These are phyloP conservation scores for Sporothrix luriei DNA, from an alignment of 2,329 filamentous ascomycete species.

Conservation along the genomic window DNA sequence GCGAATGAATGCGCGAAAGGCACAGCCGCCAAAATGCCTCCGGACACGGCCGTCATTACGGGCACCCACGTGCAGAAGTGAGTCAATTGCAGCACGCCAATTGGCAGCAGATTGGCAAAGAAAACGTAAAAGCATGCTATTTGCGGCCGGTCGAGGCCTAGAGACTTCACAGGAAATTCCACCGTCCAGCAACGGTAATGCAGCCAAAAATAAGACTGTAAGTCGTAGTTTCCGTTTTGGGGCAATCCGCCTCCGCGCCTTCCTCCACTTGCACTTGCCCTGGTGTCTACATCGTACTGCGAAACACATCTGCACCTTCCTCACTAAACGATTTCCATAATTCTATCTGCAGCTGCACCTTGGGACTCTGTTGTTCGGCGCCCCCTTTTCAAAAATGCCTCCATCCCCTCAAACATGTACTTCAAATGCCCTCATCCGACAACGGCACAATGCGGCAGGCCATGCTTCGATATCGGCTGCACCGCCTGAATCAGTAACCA, in stretches of 20 bases:
- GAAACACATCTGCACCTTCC: slow-evolving; percentile 3
- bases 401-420: not conserved
- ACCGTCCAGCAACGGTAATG: not conserved
- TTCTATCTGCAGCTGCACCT: not conserved
- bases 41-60: slow-evolving; percentile 15
- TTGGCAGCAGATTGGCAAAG: not conserved
- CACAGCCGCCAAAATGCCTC: slow-evolving; percentile 2
- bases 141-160: not conserved
- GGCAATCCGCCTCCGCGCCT: not conserved
- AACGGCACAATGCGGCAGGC: not conserved
- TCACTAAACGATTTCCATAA: not conserved
- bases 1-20: not conserved
- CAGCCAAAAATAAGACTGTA: not conserved
- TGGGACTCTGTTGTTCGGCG: not conserved
- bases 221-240: slow-evolving; percentile 28
- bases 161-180: not conserved
- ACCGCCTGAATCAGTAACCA: not conserved
- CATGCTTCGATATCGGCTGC: not conserved
- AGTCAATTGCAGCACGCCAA: slow-evolving; percentile 12
- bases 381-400: not conserved
- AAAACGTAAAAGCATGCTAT: slow-evolving; percentile 9
- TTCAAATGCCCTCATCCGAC: not conserved
- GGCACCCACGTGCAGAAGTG: slow-evolving; percentile 17
- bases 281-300: not conserved
- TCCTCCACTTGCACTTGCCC: not conserved